Conservation (phyloP, 2,329 filamentous ascomycete species). For the Thielaviopsis musarum region DNA sequence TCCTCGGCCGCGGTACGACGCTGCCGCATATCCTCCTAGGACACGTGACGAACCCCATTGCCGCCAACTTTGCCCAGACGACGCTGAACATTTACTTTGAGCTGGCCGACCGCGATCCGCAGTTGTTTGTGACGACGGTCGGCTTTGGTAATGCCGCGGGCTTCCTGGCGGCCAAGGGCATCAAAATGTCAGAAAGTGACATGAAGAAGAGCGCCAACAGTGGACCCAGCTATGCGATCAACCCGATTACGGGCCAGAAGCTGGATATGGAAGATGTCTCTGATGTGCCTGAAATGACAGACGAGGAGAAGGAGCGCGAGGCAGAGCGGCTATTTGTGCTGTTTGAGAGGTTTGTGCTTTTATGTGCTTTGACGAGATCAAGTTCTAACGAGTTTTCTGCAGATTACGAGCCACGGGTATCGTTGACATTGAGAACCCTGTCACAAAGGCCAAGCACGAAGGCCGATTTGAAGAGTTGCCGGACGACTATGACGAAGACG, state of each 20-base stretch:
- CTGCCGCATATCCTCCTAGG: conserved; percentile 62
- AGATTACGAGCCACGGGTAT: conserved; percentile 58
- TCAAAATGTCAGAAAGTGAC: conserved; percentile 14
- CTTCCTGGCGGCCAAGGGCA: conserved; percentile 48
- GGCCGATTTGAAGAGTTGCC: conserved; percentile 54
- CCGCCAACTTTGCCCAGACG: conserved; percentile 54
- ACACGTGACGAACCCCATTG: conserved; percentile 56
- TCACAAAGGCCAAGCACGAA: conserved; percentile 49
- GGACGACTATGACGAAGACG: conserved; percentile 16
- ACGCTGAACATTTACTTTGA: conserved; percentile 74
- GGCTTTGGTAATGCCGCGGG: conserved; percentile 90
- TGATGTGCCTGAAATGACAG: conserved; percentile 57
- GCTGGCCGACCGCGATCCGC: conserved; percentile 64
- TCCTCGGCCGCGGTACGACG: conserved; percentile 59
- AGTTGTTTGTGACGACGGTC: conserved; percentile 73
- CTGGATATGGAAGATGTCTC: conserved; percentile 47
- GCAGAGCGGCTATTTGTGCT: conserved; percentile 79
- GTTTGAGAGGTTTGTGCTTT: conserved; percentile 53
- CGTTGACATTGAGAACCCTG: conserved; percentile 62
- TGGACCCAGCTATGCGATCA: conserved; percentile 36
- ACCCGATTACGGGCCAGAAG: conserved; percentile 77
- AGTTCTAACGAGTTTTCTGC: background rate
- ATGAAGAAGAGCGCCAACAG: conserved; percentile 5
- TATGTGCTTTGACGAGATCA: background rate
- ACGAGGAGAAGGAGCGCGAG: conserved; percentile 83